Evolutionary conservation across 139 green algal species (phyloP).

Genomic region (Eudorina sp.): DNA sequence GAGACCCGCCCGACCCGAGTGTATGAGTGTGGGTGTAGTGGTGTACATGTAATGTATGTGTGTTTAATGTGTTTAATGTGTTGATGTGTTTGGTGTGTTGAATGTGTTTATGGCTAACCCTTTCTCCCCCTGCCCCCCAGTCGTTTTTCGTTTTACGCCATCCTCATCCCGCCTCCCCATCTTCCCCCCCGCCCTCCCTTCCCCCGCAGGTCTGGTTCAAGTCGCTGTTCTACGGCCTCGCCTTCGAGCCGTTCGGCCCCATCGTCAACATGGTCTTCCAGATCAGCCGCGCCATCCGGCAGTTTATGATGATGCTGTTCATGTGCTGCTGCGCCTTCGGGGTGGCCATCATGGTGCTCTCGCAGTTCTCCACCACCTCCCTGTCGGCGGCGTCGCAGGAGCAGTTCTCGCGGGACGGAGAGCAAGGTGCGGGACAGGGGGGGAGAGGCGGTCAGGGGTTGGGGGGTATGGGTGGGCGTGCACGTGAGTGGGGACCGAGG

Average conservation of each 20-base stretch:
- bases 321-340: slow-evolving; percentile 56
- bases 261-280: slow-evolving; percentile 63
- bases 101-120: no score
- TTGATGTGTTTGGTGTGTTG: no score
- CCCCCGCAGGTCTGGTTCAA: slow-evolving; percentile 44
- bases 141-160: no score
- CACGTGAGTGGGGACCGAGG: no score
- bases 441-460: not conserved
- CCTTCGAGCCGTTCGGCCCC: slow-evolving; percentile 60
- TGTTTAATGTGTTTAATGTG: no score
- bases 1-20: no score
- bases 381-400: not conserved
- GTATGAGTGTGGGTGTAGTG: no score
- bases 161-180: not conserved
- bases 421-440: not conserved
- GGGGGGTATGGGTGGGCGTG: no score
- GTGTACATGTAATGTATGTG: no score
- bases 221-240: slow-evolving; percentile 62
- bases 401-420: slow-evolving; percentile 19
- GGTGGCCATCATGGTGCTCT: slow-evolving; percentile 56
- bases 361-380: slow-evolving; percentile 41
- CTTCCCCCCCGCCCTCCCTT: not conserved
- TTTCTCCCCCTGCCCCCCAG: no score
- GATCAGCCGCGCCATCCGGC: slow-evolving; percentile 47
- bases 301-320: slow-evolving; percentile 48